These are phyloP conservation scores for Cyanophora paradoxa DNA, from an alignment of 78 protist genomes.

Conservation along the genomic window DNA sequence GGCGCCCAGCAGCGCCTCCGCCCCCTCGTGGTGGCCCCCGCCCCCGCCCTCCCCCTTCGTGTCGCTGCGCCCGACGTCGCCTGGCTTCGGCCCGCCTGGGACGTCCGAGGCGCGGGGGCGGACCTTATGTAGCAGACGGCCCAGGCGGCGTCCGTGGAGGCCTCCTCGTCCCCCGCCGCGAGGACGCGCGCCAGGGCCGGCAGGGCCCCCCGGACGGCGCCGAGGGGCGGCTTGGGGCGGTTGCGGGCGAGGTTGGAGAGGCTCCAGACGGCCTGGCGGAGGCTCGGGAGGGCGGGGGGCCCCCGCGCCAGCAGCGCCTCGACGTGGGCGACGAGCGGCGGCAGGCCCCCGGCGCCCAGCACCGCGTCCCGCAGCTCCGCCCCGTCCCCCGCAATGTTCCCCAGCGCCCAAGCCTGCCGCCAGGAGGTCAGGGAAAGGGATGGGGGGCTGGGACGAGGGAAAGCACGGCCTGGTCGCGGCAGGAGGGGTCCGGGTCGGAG, in stretches of 20 bases:
- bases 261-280: slow-evolving; percentile 93
- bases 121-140: slow-evolving; percentile 88
- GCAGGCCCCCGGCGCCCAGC: slow-evolving; percentile 44
- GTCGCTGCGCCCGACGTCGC: too few relatives aligned
- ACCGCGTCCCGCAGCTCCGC: slow-evolving; percentile 76
- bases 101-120: too few relatives aligned
- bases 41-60: too few relatives aligned
- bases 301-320: too few relatives aligned
- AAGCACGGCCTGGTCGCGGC: background rate
- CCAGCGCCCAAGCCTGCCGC: slow-evolving; percentile 90
- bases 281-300: slow-evolving; percentile 52
- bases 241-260: slow-evolving; percentile 91
- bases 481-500: too few relatives aligned
- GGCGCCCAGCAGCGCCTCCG: slow-evolving; percentile 67
- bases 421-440: too few relatives aligned
- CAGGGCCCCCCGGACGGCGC: slow-evolving; percentile 31
- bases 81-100: too few relatives aligned
- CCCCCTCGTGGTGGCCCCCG: too few relatives aligned
- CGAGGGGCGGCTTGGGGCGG: too few relatives aligned
- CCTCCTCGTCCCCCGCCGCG: slow-evolving; percentile 67
- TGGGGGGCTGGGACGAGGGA: too few relatives aligned
- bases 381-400: slow-evolving; percentile 96
- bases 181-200: slow-evolving; percentile 48
- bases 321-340: slow-evolving; percentile 46
- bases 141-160: slow-evolving; percentile 91